Evolutionary conservation across 129 eudicot species (phyloP), one percentile per base, ranked within the genome.

Genomic region (Artemisia annua): DNA sequence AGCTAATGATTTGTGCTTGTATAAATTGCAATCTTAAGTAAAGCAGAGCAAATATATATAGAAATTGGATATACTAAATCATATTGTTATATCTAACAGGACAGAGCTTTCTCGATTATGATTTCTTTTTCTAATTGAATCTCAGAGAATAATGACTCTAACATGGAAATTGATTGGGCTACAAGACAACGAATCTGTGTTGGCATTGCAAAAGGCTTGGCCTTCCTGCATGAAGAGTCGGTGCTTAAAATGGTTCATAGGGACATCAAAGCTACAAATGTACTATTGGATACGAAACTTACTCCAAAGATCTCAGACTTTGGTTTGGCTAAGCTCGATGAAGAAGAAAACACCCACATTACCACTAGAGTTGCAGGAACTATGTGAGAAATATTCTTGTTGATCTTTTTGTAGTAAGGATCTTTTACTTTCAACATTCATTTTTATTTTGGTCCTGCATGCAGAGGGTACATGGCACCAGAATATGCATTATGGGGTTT

Each of bases 361-460:
- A 82, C 71, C 72, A 89, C 96, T 15, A 71, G 86, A 78, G 83
- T 89, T 73, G 96, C 96, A 7, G 96, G 96, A 78, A 89, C 96
- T 4, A 83, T 89, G 96, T 89, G 66, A 87, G 90, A 14, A 15
- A 55, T 11, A 35, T 16, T 19, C 11, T 39, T 39, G 11, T 39
- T 2, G 49, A 35, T 22, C 11, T 10, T 39, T 11, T 55, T 67
- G 11, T 0, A 12, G 60, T 28, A 7, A 39, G 43, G 28, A 15
- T 55, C 46, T 39, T 39, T 39, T 7, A 28, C 26, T 50, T 76
- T 28, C 32, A 4, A 28, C 10, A 39, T 81, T 86, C 6, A 13
- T 11, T 30, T 43, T 35, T 39, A 1, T 20, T 69, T 56, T 71
- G 70, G 17, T 19, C 18, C 52, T 44, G 48, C 81, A 89, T 44